Evolutionary conservation across 2,329 filamentous ascomycete species (phyloP), one percentile per base, ranked within the genome.

Genomic region (Fusarium duplospermum): DNA sequence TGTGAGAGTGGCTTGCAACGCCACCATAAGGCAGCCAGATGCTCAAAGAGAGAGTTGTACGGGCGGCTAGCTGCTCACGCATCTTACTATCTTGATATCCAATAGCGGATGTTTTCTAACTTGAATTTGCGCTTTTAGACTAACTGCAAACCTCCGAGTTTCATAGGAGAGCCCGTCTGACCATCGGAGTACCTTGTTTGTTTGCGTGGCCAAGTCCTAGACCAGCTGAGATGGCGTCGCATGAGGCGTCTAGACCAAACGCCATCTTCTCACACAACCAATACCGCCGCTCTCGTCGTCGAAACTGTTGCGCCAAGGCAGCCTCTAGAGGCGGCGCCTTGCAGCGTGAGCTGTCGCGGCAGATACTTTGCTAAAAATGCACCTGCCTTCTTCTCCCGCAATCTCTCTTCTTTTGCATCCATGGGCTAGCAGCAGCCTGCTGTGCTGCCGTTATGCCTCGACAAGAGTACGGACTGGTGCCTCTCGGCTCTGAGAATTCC

Each of bases 391-490:
- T 24, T 10, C 22, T 58, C 20, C 14, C 33, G 9, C 13, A n/a
- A 24, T n/a, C 20, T 24, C 9, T 24, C 33, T n/a, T n/a, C 33
- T 2, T 16, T 35, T 18, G 13, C 33, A 27, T 38, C 24, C 22
- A 52, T 36, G 56, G 56, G 35, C 47, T 18, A 36, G n/a, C 52
- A 57, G n/a, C 52, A 57, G 36, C 27, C 36, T 60, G 20, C 57
- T 31, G 35, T 38, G 36, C 33, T 27, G 56, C 56, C 33, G 24
- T 22, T 36, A 60, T 60, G 57, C 24, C 22, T 42, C 36, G 18
- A 42, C 57, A 60, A 27, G 57, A 60, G 36, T 60, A 60, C n/a
- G 57, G 57, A 24, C 57, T 42, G 24, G 35, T 60, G 57, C 57
- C 57, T 11, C 22, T 42, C 24, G n/a, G 35, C 36, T 42, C 57